Evolutionary conservation across 257 asterid genomes (phyloP), one percentile per base, ranked within the genome.

Genomic region (Fraxinus quadrangulata): DNA sequence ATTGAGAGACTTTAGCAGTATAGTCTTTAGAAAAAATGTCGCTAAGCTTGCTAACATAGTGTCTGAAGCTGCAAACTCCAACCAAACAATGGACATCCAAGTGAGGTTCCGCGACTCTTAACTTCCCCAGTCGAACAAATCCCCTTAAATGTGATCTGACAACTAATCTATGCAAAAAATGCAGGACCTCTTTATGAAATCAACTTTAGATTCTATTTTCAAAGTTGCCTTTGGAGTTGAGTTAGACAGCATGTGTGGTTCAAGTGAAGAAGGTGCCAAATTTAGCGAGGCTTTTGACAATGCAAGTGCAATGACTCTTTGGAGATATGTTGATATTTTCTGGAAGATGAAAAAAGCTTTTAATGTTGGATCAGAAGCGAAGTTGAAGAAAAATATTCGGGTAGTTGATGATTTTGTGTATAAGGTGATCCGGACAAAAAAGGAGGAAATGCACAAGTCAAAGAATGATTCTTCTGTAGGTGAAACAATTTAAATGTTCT

Each of bases 1-100:
- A 19, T 81, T 88, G 28, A 88, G 97, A 79, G 92, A 92, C 79
- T 87, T 85, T 59, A 92, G 97, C 80, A 84, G 89, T 40, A 85
- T 83, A 9, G 88, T 90, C 67, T 92, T 91, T 66, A 84, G 85
- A 75, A 78, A 75, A 84, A 92, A 88, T 72, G 92, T 56, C 7
- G 84, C 67, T 21, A 90, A 87, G 82, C 87, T 92, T 2, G 86
- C 89, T 2, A 78, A 80, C 21, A 75, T 89, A 3, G 68, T 92
- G 59, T 83, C 89, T 11, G 89, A 84, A 75, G 86, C 91, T 36
- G 92, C 87, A 61, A 33, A 6, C 42, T 75, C 86, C 42, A 59
- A 71, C 3, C 71, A 82, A 54, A 73, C 82, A 28, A 45, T 92
- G 49, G 95, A 92, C 67, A 89, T 90, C 71, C 97, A 90, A 82